Evolutionary conservation across 768 basidiomycete species (phyloP).

Genomic region (Tulasnella sp.): DNA sequence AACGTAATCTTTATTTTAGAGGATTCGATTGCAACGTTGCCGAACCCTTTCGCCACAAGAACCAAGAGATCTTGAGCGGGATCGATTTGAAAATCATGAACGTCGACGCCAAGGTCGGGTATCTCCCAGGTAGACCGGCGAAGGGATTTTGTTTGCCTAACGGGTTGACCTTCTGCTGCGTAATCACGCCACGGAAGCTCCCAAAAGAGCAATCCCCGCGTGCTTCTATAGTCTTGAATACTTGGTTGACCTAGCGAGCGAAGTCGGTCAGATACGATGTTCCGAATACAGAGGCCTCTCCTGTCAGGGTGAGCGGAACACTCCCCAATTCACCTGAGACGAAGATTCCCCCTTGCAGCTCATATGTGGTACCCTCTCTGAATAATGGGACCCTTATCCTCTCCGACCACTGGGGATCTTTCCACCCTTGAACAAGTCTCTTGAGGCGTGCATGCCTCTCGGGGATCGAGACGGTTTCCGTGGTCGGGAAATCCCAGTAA

Average conservation of each 20-base stretch:
- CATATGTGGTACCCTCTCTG: conserved; percentile 14
- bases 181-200: conserved; percentile 17
- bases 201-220: not conserved
- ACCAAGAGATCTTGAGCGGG: conserved; percentile 16
- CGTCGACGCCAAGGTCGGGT: conserved; percentile 8
- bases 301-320: not conserved
- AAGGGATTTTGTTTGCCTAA: not conserved
- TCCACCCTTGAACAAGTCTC: not conserved
- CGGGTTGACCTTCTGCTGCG: not conserved
- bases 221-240: not conserved
- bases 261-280: not conserved
- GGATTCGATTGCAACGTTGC: not conserved
- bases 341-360: conserved; percentile 19
- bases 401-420: not conserved
- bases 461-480: not conserved
- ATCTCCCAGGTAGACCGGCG: not conserved
- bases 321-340: not conserved
- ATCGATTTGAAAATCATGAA: conserved; percentile 21
- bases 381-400: not conserved
- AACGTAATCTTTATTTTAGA: no score
- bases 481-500: not conserved
- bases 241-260: not conserved
- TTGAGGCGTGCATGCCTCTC: not conserved
- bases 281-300: not conserved
- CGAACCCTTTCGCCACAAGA: not conserved